Evolutionary conservation across 345 rosid species (phyloP).

Genomic region (Syzygium aromaticum): DNA sequence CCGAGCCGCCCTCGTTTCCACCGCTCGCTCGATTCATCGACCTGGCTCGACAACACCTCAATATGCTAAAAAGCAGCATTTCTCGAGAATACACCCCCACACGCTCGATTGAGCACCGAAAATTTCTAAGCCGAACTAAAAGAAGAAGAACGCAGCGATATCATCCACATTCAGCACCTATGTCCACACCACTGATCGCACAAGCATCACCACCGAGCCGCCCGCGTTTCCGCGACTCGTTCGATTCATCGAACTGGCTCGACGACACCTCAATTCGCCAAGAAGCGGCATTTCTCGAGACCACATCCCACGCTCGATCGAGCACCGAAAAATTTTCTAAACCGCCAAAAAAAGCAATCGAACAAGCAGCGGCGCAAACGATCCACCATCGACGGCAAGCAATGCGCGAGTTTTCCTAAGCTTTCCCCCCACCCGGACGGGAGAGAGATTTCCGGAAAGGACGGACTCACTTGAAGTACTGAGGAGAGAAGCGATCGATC

Average conservation of each 20-base stretch:
- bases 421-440: background rate
- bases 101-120: too few relatives aligned
- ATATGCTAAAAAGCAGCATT: too few relatives aligned
- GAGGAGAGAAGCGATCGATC: constrained; percentile 58
- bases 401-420: background rate
- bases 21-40: background rate
- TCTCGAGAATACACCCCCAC: too few relatives aligned
- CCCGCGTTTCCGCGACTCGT: background rate
- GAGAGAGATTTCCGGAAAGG: background rate
- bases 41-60: background rate
- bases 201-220: background rate
- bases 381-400: background rate
- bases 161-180: background rate
- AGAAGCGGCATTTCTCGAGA: background rate
- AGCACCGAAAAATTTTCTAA: background rate
- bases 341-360: background rate
- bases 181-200: background rate
- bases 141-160: background rate
- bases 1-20: background rate
- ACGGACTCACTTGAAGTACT: constrained; percentile 37
- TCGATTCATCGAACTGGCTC: background rate
- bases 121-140: background rate
- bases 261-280: too few relatives aligned
- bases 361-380: background rate
- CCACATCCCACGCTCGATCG: background rate